Evolutionary conservation across 1,139 yeast species (phyloP).

Genomic region (Candida freyschussii): DNA sequence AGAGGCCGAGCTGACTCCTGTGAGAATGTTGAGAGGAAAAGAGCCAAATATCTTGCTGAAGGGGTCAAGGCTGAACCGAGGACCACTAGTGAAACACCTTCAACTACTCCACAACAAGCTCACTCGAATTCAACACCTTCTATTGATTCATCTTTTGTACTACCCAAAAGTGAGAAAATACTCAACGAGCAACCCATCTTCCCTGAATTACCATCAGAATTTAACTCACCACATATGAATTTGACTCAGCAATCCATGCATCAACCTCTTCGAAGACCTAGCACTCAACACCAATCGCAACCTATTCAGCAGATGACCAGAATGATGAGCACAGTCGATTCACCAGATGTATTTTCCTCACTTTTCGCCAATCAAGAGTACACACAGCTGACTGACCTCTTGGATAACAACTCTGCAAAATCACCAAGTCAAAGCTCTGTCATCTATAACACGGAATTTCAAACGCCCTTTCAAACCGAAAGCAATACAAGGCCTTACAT

Average conservation of each 20-base stretch:
- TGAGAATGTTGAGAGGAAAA: slow-evolving; percentile 54
- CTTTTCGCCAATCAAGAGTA: slow-evolving; percentile 26
- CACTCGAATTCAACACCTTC: slow-evolving; percentile 1
- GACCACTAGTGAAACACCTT: background rate
- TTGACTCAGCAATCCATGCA: background rate
- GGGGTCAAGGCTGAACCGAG: slow-evolving; percentile 6
- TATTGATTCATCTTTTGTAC: background rate
- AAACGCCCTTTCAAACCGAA: slow-evolving; percentile 24
- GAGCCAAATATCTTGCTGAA: slow-evolving; percentile 33
- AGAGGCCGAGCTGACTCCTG: slow-evolving; percentile 53
- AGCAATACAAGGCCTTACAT: slow-evolving; percentile 26
- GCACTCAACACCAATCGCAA: slow-evolving; percentile 1
- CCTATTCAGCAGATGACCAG: slow-evolving; percentile 2
- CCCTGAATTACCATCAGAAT: too few relatives aligned
- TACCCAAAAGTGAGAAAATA: background rate
- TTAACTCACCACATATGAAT: too few relatives aligned
- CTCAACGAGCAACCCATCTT: background rate
- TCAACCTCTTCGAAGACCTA: background rate
- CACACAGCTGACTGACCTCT: slow-evolving; percentile 23
- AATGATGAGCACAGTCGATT: slow-evolving; percentile 13
- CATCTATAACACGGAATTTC: slow-evolving; percentile 22
- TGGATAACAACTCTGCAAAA: slow-evolving; percentile 21
- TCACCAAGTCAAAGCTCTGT: slow-evolving; percentile 24
- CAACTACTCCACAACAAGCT: background rate
- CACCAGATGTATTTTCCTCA: slow-evolving; percentile 35